Conservation (phyloP, 2,329 filamentous ascomycete species). For the Fusarium temperatum region DNA sequence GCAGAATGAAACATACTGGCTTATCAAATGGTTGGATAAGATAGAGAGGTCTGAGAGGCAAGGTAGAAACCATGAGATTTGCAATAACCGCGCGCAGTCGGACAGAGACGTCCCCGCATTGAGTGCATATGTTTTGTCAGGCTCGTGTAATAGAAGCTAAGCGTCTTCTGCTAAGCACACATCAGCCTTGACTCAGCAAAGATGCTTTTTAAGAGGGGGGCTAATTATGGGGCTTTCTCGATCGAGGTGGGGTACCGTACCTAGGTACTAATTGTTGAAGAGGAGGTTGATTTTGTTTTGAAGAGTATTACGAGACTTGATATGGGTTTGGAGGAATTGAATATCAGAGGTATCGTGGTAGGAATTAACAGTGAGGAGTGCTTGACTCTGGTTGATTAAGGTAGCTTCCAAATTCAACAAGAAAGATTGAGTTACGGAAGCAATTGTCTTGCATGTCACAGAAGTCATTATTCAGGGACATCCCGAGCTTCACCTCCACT, state of each 20-base stretch:
- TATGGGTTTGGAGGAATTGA: background rate
- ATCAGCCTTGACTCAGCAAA: constrained; percentile 36
- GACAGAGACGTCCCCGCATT: constrained; percentile 8
- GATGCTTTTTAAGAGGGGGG: background rate
- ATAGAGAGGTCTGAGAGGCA: background rate
- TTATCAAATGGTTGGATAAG: constrained; percentile 43
- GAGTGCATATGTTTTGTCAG: constrained; percentile 42
- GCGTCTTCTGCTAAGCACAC: constrained; percentile 25
- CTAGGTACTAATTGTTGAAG: background rate
- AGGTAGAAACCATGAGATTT: background rate
- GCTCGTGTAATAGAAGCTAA: constrained; percentile 42
- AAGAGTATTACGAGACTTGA: background rate
- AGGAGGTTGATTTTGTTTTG: background rate
- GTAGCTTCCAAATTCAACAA: background rate
- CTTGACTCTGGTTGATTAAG: background rate
- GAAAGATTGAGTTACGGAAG: background rate
- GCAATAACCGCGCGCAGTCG: constrained; percentile 30
- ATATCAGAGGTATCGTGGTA: background rate
- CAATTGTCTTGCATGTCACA: background rate
- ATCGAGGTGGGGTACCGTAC: constrained; percentile 10
- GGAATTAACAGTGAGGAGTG: background rate
- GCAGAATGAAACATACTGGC: background rate
- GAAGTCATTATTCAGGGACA: constrained; percentile 11
- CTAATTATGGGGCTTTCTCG: background rate
- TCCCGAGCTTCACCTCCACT: constrained; percentile 13